phyloP scores from a whole-genome alignment of 2,329 filamentous ascomycete species.

The Alternaria viburni region DNA sequence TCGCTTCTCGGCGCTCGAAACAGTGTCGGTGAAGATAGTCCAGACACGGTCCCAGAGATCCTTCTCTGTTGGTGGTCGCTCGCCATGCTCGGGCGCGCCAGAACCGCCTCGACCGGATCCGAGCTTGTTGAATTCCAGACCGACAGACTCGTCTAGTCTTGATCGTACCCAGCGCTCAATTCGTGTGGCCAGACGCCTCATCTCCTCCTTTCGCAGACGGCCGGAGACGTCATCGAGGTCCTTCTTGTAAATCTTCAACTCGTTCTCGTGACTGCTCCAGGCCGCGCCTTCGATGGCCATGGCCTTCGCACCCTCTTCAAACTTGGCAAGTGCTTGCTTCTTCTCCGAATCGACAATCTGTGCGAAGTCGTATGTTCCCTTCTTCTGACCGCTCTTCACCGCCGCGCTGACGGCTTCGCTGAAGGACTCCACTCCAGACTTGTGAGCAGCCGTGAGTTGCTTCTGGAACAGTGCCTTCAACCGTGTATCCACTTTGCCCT shows the following conservation, averaged over 20 bases:
- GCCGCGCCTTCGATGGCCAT: conserved; percentile 78
- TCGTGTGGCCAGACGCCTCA: conserved; percentile 87
- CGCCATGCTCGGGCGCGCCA: conserved; percentile 78
- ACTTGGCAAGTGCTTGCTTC: conserved; percentile 73
- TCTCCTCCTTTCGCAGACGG: conserved; percentile 89
- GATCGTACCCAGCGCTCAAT: conserved; percentile 94
- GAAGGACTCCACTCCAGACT: conserved; percentile 82
- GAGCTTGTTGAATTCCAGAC: conserved; percentile 94
- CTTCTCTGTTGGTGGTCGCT: conserved; percentile 75
- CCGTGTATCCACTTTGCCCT: conserved; percentile 84
- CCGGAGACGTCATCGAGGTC: conserved; percentile 89
- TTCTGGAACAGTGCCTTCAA: conserved; percentile 86
- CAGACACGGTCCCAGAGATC: conserved; percentile 97
- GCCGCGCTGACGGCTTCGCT: conserved; percentile 84
- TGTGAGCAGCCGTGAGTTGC: conserved; percentile 89
- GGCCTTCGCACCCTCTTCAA: conserved; percentile 75
- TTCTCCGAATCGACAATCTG: conserved; percentile 89
- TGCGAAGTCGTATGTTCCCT: conserved; percentile 93
- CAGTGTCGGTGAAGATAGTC: conserved; percentile 81
- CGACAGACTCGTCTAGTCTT: conserved; percentile 83
- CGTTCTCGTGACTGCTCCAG: conserved; percentile 88
- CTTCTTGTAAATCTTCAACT: conserved; percentile 81
- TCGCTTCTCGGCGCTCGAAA: conserved; percentile 81
- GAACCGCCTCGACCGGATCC: conserved; percentile 84
- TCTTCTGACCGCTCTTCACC: conserved; percentile 92